A percentile compares a stretch with the other conserved stretches of the same genome.
phyloP scores from a whole-genome alignment of 495 filamentous ascomycete genomes.

The Aspergillus leporis region DNA sequence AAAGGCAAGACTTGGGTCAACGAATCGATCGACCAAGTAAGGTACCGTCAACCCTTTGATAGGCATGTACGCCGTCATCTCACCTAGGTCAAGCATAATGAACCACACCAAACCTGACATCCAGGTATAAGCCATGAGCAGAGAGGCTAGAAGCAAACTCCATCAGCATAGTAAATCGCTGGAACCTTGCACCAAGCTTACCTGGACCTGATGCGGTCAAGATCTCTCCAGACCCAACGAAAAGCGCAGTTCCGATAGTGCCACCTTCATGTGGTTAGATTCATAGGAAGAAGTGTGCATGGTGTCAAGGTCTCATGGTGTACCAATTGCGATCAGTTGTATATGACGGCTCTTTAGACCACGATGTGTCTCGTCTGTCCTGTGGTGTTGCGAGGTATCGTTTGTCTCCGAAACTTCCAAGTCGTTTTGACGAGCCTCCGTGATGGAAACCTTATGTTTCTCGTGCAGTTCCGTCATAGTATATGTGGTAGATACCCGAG shows the following conservation, averaged over 20 bases:
- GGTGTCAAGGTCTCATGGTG: too few relatives aligned
- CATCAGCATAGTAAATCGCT: background rate
- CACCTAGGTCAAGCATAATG: slow-evolving; percentile 56
- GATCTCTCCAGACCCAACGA: slow-evolving; percentile 67
- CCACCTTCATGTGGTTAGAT: slow-evolving; percentile 38
- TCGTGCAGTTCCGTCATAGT: too few relatives aligned
- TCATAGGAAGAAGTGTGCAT: too few relatives aligned
- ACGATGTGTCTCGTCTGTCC: slow-evolving; percentile 22
- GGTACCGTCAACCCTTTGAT: slow-evolving; percentile 70
- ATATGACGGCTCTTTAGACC: slow-evolving; percentile 53
- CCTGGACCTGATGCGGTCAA: slow-evolving; percentile 64
- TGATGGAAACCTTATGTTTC: too few relatives aligned
- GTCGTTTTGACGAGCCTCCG: too few relatives aligned
- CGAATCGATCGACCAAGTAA: slow-evolving; percentile 69
- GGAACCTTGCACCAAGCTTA: slow-evolving; percentile 24
- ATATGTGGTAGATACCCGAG: too few relatives aligned
- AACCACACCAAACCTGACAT: slow-evolving; percentile 56
- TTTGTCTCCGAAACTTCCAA: too few relatives aligned
- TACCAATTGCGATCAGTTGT: slow-evolving; percentile 63
- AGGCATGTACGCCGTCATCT: slow-evolving; percentile 76
- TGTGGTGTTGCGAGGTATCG: too few relatives aligned
- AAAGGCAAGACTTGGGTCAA: slow-evolving; percentile 69
- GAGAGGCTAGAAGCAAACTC: slow-evolving; percentile 57
- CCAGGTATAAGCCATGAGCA: slow-evolving; percentile 64
- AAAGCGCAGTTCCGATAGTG: slow-evolving; percentile 75